These are phyloP conservation scores for Rheum nobile DNA, from an alignment of 148 eudicot species.

Conservation along the genomic window DNA sequence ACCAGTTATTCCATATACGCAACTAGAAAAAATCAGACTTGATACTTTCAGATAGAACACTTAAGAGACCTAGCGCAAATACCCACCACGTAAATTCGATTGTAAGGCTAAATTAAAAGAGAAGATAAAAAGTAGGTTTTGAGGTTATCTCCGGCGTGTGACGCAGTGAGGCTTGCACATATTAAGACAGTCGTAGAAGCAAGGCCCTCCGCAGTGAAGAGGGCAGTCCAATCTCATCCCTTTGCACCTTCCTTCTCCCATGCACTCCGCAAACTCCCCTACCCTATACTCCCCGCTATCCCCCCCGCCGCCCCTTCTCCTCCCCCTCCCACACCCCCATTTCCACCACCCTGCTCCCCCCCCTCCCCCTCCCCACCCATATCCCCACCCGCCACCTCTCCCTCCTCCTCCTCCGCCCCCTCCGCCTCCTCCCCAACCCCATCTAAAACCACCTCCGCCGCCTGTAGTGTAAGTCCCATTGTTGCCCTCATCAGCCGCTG, in stretches of 20 bases:
- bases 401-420: slow-evolving; percentile 27
- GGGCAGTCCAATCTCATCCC: slow-evolving; percentile 69
- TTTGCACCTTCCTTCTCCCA: slow-evolving; percentile 46
- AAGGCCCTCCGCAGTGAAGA: slow-evolving; percentile 66
- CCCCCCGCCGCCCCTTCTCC: slow-evolving; percentile 14
- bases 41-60: too few relatives aligned
- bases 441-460: slow-evolving; percentile 21
- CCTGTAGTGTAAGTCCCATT: neutral
- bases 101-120: too few relatives aligned
- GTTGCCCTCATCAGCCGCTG: neutral
- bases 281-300: slow-evolving; percentile 23
- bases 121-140: neutral
- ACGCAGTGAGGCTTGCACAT: slow-evolving; percentile 61
- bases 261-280: slow-evolving; percentile 66
- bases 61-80: too few relatives aligned
- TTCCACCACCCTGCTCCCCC: slow-evolving; percentile 25
- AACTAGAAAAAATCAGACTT: too few relatives aligned
- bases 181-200: slow-evolving; percentile 54
- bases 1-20: too few relatives aligned
- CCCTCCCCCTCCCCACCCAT: slow-evolving; percentile 28
- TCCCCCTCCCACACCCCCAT: slow-evolving; percentile 22
- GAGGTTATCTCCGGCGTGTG: neutral
- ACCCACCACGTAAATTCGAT: too few relatives aligned
- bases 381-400: slow-evolving; percentile 24
- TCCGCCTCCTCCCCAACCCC: slow-evolving; percentile 29